phyloP scores from a whole-genome alignment of 805 yeast genomes.

The Limtongozyma cylindracea region DNA sequence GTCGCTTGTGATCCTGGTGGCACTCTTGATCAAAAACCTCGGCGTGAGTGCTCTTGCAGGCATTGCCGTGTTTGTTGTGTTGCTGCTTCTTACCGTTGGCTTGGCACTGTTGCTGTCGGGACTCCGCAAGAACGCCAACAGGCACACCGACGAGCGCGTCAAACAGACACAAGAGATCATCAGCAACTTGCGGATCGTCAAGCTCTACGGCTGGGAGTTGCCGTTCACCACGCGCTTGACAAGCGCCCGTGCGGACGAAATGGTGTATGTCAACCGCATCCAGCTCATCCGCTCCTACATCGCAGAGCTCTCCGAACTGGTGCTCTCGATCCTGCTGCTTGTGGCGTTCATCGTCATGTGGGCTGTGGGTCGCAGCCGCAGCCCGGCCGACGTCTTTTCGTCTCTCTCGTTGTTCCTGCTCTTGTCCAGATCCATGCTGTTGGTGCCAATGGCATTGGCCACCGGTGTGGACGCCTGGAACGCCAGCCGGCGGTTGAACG shows the following conservation, averaged over 20 bases:
- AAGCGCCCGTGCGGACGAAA: conserved; percentile 2
- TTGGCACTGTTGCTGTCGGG: conserved; percentile 1
- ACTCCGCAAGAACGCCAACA: conserved; percentile 1
- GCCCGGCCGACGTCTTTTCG: conserved; percentile 2
- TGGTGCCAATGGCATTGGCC: conserved; percentile 2
- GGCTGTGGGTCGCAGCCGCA: conserved; percentile 1
- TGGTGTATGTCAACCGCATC: conserved; percentile 1
- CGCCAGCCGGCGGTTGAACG: conserved; percentile 5
- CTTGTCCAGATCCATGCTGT: conserved; percentile 1
- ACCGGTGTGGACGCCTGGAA: conserved; percentile 2
- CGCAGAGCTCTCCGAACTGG: conserved; percentile 1
- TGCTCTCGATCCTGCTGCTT: conserved; percentile 4
- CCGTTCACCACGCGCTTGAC: conserved; percentile 2
- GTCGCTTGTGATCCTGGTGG: conserved; percentile 2
- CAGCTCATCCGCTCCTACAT: conserved; percentile 2
- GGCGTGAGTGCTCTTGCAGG: conserved; percentile 4
- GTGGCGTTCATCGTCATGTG: conserved; percentile 2
- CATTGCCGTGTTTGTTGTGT: conserved; percentile 2
- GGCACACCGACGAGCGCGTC: conserved; percentile 3
- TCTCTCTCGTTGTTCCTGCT: conserved; percentile 3
- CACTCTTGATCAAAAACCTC: conserved; percentile 3
- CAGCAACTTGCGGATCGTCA: conserved; percentile 4
- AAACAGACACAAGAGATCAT: conserved; percentile 3
- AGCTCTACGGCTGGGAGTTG: conserved; percentile 4
- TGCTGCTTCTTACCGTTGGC: conserved; percentile 1